Percentiles rank a stretch among this genome's conserved stretches.
Conservation (phyloP, 2,329 filamentous ascomycete genomes). For the Cordyceps cateniannulata region DNA sequence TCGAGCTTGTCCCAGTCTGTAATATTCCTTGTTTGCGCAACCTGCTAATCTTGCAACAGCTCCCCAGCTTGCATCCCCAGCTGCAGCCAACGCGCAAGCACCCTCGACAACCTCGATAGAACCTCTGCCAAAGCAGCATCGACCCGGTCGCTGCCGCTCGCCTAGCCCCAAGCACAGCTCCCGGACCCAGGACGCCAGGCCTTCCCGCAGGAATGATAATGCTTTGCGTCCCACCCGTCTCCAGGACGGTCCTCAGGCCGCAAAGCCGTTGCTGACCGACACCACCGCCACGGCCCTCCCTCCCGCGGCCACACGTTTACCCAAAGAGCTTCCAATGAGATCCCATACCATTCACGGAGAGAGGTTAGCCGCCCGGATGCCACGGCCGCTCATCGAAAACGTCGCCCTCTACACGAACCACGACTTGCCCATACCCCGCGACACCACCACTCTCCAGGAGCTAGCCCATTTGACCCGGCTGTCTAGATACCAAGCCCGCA, state of each 20-base stretch:
- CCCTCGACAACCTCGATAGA: background rate
- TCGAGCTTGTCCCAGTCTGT: background rate
- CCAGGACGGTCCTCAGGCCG: constrained; percentile 6
- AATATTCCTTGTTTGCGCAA: background rate
- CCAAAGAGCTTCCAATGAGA: background rate
- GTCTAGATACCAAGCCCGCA: constrained; percentile 76
- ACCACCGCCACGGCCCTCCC: constrained; percentile 1
- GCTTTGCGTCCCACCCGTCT: background rate
- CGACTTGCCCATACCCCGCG: constrained; percentile 51
- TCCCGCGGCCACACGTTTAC: background rate
- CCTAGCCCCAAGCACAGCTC: constrained; percentile 5
- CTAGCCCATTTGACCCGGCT: constrained; percentile 71
- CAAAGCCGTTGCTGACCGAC: constrained; percentile 5
- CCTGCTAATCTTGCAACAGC: background rate
- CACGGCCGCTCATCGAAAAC: constrained; percentile 54
- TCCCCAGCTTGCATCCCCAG: background rate
- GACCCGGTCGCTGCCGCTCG: background rate
- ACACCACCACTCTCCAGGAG: constrained; percentile 67
- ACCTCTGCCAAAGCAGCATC: background rate
- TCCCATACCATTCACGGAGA: constrained; percentile 8
- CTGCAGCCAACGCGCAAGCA: background rate
- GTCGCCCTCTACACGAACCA: constrained; percentile 60
- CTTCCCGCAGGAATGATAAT: constrained; percentile 1
- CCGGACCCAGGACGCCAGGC: background rate
- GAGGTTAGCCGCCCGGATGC: background rate